Percentiles rank a stretch among this genome's conserved stretches.
Conservation (phyloP, 805 yeast genomes). For the Teunomyces atbi region DNA sequence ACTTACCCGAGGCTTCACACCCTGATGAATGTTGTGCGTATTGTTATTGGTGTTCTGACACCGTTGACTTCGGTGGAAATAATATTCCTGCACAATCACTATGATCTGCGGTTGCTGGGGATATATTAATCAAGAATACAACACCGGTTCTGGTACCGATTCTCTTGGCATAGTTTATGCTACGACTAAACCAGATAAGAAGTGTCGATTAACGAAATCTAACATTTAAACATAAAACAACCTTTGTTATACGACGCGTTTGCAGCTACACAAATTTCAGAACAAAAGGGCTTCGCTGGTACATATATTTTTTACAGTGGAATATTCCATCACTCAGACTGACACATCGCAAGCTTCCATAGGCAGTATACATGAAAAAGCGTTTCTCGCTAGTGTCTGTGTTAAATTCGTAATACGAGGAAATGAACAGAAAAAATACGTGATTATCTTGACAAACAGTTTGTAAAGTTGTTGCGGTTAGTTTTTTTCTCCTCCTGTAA, state of each 20-base stretch:
- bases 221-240: not conserved
- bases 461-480: too few relatives aligned
- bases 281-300: too few relatives aligned
- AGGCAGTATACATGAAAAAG: not conserved
- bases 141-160: too few relatives aligned
- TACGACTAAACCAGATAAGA: too few relatives aligned
- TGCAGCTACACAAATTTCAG: not conserved
- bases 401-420: too few relatives aligned
- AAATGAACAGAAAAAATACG: too few relatives aligned
- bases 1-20: not conserved
- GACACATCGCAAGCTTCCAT: not conserved
- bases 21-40: not conserved
- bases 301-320: not conserved
- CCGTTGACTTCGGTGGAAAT: not conserved
- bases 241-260: not conserved
- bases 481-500: too few relatives aligned
- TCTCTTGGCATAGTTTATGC: too few relatives aligned
- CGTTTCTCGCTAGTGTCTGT: too few relatives aligned
- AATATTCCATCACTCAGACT: not conserved
- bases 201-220: too few relatives aligned
- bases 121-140: too few relatives aligned
- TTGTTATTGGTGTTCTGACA: not conserved
- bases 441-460: too few relatives aligned
- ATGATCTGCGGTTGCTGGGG: not conserved
- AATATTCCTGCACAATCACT: not conserved